Percentiles rank a stretch among this genome's conserved stretches.
phyloP scores from a whole-genome alignment of 1,284 basidiomycete genomes.

The Ustilago shanxiensis region DNA sequence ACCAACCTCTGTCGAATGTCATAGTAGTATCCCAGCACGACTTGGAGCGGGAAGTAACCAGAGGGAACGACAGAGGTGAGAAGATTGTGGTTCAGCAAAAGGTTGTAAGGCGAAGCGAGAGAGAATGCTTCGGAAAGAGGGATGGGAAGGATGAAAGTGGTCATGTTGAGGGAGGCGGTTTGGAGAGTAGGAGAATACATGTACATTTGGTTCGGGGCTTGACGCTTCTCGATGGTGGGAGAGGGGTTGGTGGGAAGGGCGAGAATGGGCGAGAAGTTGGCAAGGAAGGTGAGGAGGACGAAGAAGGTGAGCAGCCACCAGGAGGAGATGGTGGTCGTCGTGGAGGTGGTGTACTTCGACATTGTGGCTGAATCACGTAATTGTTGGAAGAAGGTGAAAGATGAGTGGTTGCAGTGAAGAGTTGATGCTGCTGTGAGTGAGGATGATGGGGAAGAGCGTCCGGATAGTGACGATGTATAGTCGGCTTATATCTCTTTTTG shows the following conservation, averaged over 20 bases:
- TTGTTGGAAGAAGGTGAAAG: neutral
- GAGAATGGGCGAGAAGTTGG: conserved; percentile 2
- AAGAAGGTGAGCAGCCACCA: conserved; percentile 3
- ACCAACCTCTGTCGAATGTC: conserved; percentile 22
- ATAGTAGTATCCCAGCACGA: conserved; percentile 16
- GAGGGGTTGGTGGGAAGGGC: neutral
- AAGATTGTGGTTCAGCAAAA: conserved; percentile 17
- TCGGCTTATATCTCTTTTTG: conserved; percentile 5
- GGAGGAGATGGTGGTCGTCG: neutral
- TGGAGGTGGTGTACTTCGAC: neutral
- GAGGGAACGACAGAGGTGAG: conserved; percentile 19
- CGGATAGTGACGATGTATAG: neutral
- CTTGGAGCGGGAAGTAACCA: conserved; percentile 22
- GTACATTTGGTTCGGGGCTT: conserved; percentile 30
- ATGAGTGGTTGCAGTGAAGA: neutral
- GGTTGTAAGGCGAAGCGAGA: conserved; percentile 19
- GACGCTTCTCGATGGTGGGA: conserved; percentile 4
- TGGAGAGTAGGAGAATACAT: conserved; percentile 17
- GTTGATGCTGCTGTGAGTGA: conserved; percentile 5
- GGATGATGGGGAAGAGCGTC: neutral
- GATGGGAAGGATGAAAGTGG: conserved; percentile 30
- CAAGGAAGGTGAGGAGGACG: conserved; percentile 5
- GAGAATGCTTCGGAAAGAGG: conserved; percentile 18
- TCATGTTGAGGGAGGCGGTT: conserved; percentile 30
- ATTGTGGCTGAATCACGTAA: conserved; percentile 1